These are phyloP conservation scores for Paspalum notatum DNA, from an alignment of 176 grass and related monocot species.

Conservation along the genomic window DNA sequence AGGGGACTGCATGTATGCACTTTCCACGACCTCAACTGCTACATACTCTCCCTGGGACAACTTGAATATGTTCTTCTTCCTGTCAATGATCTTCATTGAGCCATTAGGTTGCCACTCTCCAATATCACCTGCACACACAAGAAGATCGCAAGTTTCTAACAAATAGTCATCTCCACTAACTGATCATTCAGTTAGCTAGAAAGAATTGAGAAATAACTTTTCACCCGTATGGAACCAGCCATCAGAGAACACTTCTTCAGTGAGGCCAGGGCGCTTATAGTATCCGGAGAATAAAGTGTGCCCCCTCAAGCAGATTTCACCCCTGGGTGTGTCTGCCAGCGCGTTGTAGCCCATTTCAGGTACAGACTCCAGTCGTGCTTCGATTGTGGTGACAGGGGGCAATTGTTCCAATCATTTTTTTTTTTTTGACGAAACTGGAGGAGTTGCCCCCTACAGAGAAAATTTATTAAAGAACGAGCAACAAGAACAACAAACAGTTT, in stretches of 20 bases:
- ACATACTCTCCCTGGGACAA: conserved; percentile 96
- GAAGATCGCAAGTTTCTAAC: background rate
- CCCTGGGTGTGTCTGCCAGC: conserved; percentile 57
- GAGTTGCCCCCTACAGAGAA: too few relatives aligned
- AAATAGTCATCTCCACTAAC: background rate
- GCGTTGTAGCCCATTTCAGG: conserved; percentile 90
- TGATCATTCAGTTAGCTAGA: background rate
- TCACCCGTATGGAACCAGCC: conserved; percentile 99
- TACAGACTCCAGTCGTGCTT: conserved; percentile 75
- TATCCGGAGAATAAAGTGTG: conserved; percentile 88
- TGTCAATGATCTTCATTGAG: conserved; percentile 91
- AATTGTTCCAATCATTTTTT: conserved; percentile 87
- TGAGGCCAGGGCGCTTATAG: conserved; percentile 80
- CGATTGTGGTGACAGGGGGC: conserved; percentile 75
- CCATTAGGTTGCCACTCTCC: conserved; percentile 94
- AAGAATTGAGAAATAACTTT: background rate
- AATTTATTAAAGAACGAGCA: too few relatives aligned
- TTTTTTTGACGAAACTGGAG: too few relatives aligned
- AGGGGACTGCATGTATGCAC: conserved; percentile 68
- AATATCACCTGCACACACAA: conserved; percentile 61
- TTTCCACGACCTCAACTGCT: conserved; percentile 86
- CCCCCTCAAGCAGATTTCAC: conserved; percentile 96
- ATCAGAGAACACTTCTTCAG: conserved; percentile 65
- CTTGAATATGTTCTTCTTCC: conserved; percentile 99
- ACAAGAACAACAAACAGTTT: too few relatives aligned